These are phyloP conservation scores for Aspergillus caelatus DNA, from an alignment of 2,329 filamentous ascomycete species.

Conservation along the genomic window DNA sequence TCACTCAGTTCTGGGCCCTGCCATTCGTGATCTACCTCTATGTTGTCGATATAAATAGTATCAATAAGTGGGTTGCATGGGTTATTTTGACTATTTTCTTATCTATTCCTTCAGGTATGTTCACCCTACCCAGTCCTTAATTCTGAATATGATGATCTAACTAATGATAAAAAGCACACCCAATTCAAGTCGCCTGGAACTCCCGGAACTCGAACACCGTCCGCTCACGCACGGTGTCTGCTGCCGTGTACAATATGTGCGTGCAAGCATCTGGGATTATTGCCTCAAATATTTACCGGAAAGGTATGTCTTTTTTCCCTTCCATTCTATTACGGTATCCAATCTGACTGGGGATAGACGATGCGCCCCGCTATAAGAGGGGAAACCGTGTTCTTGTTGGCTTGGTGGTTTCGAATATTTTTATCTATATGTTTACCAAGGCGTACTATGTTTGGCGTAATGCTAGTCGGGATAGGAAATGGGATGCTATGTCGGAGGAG, in stretches of 20 bases:
- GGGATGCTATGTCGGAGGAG: neutral
- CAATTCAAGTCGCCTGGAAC: conserved; percentile 26
- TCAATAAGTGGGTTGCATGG: conserved; percentile 55
- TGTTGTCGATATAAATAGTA: conserved; percentile 40
- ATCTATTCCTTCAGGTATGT: conserved; percentile 41
- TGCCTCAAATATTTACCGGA: conserved; percentile 26
- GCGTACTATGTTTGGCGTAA: neutral
- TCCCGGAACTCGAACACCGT: conserved; percentile 40
- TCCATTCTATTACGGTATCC: neutral
- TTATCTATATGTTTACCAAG: neutral
- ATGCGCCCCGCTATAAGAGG: neutral
- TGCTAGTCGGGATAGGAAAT: neutral
- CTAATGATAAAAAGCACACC: conserved; percentile 44
- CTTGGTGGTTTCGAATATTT: neutral
- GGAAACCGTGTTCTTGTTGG: neutral
- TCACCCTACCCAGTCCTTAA: conserved; percentile 16
- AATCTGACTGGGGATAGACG: neutral
- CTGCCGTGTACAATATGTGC: conserved; percentile 45
- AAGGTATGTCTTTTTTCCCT: neutral
- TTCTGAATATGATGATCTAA: neutral
- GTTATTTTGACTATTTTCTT: conserved; percentile 52
- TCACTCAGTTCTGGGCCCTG: conserved; percentile 38
- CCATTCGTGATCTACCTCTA: conserved; percentile 34
- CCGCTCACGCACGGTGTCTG: conserved; percentile 38
- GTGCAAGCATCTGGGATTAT: conserved; percentile 40